Evolutionary conservation across 1,284 basidiomycete genomes (phyloP).

Genomic region (Cutaneotrichosporon sp.): DNA sequence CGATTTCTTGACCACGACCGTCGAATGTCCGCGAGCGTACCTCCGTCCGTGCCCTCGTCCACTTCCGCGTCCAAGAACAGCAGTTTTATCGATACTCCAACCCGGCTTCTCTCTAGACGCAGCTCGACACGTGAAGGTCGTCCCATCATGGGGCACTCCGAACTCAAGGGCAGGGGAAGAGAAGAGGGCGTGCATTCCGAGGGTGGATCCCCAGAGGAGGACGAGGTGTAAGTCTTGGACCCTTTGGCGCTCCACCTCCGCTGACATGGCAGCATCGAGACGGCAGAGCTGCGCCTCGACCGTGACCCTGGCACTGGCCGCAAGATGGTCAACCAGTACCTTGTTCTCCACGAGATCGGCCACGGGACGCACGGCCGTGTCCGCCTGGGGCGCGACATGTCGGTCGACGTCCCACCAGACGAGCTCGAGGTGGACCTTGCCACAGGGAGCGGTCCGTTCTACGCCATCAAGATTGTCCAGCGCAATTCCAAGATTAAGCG

Average conservation of each 20-base stretch:
- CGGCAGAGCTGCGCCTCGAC: slow-evolving; percentile 55
- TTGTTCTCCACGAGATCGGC: slow-evolving; percentile 65
- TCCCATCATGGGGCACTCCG: neutral
- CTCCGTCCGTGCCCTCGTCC: slow-evolving; percentile 20
- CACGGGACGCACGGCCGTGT: slow-evolving; percentile 80
- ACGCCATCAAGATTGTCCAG: slow-evolving; percentile 74
- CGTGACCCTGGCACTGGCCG: slow-evolving; percentile 51
- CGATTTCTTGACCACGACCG: slow-evolving; percentile 3
- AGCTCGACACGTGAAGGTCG: slow-evolving; percentile 28
- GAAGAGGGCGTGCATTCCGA: slow-evolving; percentile 10
- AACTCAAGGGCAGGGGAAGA: slow-evolving; percentile 10
- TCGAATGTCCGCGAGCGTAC: slow-evolving; percentile 8
- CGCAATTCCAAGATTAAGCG: slow-evolving; percentile 63
- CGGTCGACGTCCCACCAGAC: slow-evolving; percentile 29
- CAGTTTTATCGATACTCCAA: slow-evolving; percentile 30
- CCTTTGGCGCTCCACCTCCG: neutral
- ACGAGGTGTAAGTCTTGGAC: slow-evolving; percentile 41
- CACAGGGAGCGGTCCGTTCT: slow-evolving; percentile 21
- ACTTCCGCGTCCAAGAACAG: slow-evolving; percentile 28
- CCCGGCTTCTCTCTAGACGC: slow-evolving; percentile 26
- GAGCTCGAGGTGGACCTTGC: slow-evolving; percentile 26
- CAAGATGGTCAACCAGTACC: slow-evolving; percentile 74
- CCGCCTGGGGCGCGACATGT: slow-evolving; percentile 65
- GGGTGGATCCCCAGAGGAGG: slow-evolving; percentile 17
- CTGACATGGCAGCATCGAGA: slow-evolving; percentile 57